These are phyloP conservation scores for Trifolium pratense DNA, from an alignment of 306 rosid genomes.

Conservation along the genomic window DNA sequence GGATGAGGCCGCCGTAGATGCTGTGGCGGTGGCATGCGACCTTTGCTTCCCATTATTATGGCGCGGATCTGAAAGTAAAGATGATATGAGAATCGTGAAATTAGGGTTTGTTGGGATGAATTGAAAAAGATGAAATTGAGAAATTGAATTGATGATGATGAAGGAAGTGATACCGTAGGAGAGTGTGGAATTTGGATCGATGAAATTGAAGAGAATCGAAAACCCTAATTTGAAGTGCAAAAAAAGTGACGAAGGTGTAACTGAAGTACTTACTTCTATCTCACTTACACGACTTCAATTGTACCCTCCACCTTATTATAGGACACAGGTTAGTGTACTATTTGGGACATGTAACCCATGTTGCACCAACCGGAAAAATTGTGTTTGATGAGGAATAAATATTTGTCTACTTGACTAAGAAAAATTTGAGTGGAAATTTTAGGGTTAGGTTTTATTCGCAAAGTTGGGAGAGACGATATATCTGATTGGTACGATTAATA, in stretches of 20 bases:
- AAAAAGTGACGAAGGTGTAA: background rate
- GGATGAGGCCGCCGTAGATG: slow-evolving; percentile 69
- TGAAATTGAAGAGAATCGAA: background rate
- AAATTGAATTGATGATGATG: slow-evolving; percentile 4
- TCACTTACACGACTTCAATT: too few species aligned
- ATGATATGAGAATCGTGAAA: background rate
- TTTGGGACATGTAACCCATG: too few species aligned
- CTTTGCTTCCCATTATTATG: slow-evolving; percentile 80
- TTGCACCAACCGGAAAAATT: too few species aligned
- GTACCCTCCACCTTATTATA: too few species aligned
- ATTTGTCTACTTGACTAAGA: too few species aligned
- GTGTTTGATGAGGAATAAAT: too few species aligned
- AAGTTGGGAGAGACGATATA: too few species aligned
- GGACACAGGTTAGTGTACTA: too few species aligned
- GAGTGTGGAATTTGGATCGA: background rate
- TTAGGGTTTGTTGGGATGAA: slow-evolving; percentile 18
- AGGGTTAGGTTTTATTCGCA: too few species aligned
- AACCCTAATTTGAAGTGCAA: slow-evolving; percentile 18
- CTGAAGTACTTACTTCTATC: too few species aligned
- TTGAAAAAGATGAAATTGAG: background rate
- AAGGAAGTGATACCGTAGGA: slow-evolving; percentile 1
- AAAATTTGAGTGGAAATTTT: too few species aligned
- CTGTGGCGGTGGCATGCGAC: slow-evolving; percentile 77
- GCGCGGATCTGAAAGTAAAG: slow-evolving; percentile 16
- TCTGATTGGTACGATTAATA: too few species aligned